Conservation (phyloP, 2,329 filamentous ascomycete species). For the Allantophomopsis lycopodina region DNA sequence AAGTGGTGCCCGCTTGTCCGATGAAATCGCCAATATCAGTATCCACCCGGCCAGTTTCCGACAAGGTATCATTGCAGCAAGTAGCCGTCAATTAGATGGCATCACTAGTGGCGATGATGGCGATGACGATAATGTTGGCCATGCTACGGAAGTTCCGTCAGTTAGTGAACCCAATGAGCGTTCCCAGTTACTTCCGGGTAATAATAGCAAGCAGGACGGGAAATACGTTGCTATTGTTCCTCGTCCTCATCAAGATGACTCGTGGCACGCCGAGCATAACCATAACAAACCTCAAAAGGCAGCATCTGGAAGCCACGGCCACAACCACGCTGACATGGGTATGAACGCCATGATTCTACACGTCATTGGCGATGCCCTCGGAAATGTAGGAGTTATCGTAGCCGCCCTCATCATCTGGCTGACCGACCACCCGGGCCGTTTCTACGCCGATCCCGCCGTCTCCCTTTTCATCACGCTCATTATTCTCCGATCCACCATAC, state of each 20-base stretch:
- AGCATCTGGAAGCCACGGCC: conserved; percentile 50
- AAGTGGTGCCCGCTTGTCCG: conserved; percentile 39
- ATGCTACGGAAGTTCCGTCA: conserved; percentile 18
- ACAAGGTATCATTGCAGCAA: conserved; percentile 84
- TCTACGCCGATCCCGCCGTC: conserved; percentile 82
- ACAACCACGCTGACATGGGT: conserved; percentile 81
- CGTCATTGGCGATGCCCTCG: conserved; percentile 70
- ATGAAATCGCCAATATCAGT: conserved; percentile 58
- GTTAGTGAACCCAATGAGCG: conserved; percentile 19
- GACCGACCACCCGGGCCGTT: conserved; percentile 65
- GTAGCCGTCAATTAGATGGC: conserved; percentile 44
- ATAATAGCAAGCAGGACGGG: conserved; percentile 8
- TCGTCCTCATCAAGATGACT: conserved; percentile 8
- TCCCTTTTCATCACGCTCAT: conserved; percentile 87
- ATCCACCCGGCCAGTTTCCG: conserved; percentile 85
- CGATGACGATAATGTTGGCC: conserved; percentile 10
- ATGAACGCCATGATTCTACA: conserved; percentile 78
- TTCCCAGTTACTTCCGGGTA: conserved; percentile 10
- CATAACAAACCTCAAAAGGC: conserved; percentile 61
- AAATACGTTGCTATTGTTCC: too few species aligned
- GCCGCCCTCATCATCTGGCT: conserved; percentile 87
- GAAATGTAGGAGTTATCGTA: conserved; percentile 74
- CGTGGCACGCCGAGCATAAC: conserved; percentile 59
- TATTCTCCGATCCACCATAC: conserved; percentile 60
- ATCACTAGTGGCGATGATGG: conserved; percentile 27